These are phyloP conservation scores for Candida adriatica DNA, from an alignment of 805 yeast genomes.

Conservation along the genomic window DNA sequence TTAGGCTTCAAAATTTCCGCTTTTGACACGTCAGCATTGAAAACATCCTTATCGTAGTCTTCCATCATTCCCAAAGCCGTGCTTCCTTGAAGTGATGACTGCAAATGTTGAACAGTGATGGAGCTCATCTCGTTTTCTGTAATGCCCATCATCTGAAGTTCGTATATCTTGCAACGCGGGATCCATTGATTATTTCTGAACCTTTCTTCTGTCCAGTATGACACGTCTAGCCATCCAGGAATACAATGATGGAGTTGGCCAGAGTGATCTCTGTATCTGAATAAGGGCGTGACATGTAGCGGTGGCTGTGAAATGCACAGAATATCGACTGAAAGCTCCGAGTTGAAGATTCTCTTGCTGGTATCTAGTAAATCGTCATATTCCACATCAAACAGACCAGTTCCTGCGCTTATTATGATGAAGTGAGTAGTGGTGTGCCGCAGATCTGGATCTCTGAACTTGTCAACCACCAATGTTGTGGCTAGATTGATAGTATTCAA, in stretches of 20 bases:
- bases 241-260: slow-evolving; percentile 60
- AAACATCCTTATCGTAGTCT: slow-evolving; percentile 56
- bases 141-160: slow-evolving; percentile 96
- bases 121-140: slow-evolving; percentile 84
- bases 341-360: slow-evolving; percentile 62
- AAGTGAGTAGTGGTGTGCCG: slow-evolving; percentile 90
- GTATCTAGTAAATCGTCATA: slow-evolving; percentile 68
- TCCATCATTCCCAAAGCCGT: slow-evolving; percentile 58
- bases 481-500: slow-evolving; percentile 85
- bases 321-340: slow-evolving; percentile 84
- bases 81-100: slow-evolving; percentile 23
- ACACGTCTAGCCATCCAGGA: slow-evolving; percentile 94
- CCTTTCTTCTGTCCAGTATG: slow-evolving; percentile 67
- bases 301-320: slow-evolving; percentile 90
- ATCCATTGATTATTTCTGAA: slow-evolving; percentile 59
- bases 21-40: slow-evolving; percentile 22
- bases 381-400: slow-evolving; percentile 91
- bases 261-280: slow-evolving; percentile 55
- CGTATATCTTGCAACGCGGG: slow-evolving; percentile 93
- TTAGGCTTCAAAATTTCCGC: slow-evolving; percentile 8
- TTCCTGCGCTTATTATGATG: slow-evolving; percentile 82
- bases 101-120: slow-evolving; percentile 57
- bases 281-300: slow-evolving; percentile 83
- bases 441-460: slow-evolving; percentile 78
- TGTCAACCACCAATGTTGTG: slow-evolving; percentile 65